Evolutionary conservation across 495 filamentous ascomycete genomes (phyloP).

Genomic region (Trichoderma erinaceum): DNA sequence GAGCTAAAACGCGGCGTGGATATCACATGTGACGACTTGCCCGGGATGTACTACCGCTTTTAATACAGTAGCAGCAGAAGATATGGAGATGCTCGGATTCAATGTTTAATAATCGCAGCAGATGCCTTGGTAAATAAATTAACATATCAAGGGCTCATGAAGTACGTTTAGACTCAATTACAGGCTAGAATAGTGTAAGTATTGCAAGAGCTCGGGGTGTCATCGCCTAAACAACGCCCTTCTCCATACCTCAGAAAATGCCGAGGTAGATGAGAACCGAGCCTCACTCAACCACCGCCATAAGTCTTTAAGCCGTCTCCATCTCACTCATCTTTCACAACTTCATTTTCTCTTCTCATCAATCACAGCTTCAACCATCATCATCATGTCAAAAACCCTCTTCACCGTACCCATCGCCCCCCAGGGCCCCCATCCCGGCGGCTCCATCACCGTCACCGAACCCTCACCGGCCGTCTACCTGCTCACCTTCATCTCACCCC

Average conservation of each 20-base stretch:
- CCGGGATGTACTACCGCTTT: too few relatives aligned
- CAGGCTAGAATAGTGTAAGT: too few relatives aligned
- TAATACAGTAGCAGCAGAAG: too few relatives aligned
- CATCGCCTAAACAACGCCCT: background rate
- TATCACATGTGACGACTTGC: too few relatives aligned
- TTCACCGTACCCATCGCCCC: constrained; percentile 39
- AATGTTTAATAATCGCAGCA: too few relatives aligned
- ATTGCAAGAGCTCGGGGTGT: too few relatives aligned
- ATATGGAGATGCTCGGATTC: too few relatives aligned
- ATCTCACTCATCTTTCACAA: background rate
- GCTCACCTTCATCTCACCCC: constrained; percentile 61
- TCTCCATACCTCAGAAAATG: background rate
- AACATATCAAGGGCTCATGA: too few relatives aligned
- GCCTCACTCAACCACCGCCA: background rate
- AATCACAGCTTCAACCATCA: background rate
- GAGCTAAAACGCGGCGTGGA: too few relatives aligned
- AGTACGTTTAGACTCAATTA: too few relatives aligned
- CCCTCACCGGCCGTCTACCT: constrained; percentile 58
- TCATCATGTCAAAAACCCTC: constrained; percentile 19
- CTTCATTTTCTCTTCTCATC: background rate
- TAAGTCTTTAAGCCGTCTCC: background rate
- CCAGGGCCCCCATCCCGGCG: constrained; percentile 33
- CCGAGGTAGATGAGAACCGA: background rate
- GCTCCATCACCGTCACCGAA: constrained; percentile 51
- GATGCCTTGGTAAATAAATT: too few relatives aligned